Evolutionary conservation across 805 yeast species (phyloP).

Genomic region (Kazachstania bromeliacearum): DNA sequence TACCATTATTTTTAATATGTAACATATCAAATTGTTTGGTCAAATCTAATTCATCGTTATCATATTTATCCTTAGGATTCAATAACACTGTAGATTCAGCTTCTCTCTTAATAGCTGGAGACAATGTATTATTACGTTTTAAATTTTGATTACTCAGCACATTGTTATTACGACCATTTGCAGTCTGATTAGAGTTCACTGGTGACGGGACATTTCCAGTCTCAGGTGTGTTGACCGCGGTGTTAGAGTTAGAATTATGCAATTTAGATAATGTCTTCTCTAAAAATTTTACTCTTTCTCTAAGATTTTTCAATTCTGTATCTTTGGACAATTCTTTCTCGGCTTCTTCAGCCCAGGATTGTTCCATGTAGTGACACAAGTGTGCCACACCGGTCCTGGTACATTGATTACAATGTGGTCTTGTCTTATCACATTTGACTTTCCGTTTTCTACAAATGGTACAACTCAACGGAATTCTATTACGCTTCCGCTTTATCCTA

Average conservation of each 20-base stretch:
- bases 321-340: slow-evolving; percentile 42
- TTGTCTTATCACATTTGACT: slow-evolving; percentile 41
- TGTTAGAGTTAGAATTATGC: slow-evolving; percentile 12
- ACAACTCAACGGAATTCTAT: slow-evolving; percentile 40
- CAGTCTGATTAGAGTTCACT: background rate
- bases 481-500: slow-evolving; percentile 33
- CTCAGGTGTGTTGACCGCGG: slow-evolving; percentile 12
- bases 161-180: background rate
- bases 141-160: background rate
- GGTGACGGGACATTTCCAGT: slow-evolving; percentile 2
- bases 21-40: slow-evolving; percentile 38
- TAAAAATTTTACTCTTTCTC: slow-evolving; percentile 42
- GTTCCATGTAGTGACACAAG: slow-evolving; percentile 48
- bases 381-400: slow-evolving; percentile 49
- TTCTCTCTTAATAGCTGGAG: background rate
- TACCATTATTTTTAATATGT: slow-evolving; percentile 35
- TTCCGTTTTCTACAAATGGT: slow-evolving; percentile 42
- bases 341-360: slow-evolving; percentile 46
- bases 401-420: slow-evolving; percentile 51
- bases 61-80: slow-evolving; percentile 13
- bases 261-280: slow-evolving; percentile 37
- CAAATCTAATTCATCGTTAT: slow-evolving; percentile 30
- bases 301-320: slow-evolving; percentile 43
- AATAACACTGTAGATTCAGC: background rate
- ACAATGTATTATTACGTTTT: background rate